phyloP scores from a whole-genome alignment of 139 green algal species.

The Chlamydomonas applanata region DNA sequence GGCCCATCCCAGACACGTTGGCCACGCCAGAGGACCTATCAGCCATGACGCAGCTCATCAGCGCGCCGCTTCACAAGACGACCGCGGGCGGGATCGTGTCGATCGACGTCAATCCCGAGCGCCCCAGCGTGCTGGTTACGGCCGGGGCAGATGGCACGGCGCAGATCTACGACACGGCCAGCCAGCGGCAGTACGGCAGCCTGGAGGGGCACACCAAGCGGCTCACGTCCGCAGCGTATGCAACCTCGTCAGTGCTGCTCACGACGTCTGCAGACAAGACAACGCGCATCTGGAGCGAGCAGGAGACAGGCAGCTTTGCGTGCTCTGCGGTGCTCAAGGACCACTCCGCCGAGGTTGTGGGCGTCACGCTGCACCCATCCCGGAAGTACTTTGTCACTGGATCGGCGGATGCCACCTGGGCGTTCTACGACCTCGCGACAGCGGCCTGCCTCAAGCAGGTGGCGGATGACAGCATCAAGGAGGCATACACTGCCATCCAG shows the following conservation, averaged over 20 bases:
- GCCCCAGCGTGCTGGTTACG: constrained; percentile 53
- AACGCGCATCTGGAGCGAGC: constrained; percentile 66
- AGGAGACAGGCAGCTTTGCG: constrained; percentile 30
- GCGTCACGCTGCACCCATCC: constrained; percentile 73
- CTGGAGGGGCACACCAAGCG: constrained; percentile 86
- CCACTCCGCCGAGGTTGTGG: constrained; percentile 46
- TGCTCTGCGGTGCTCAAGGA: constrained; percentile 39
- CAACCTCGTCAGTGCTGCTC: constrained; percentile 51
- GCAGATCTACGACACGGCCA: constrained; percentile 67
- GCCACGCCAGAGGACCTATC: constrained; percentile 69
- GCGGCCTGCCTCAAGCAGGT: constrained; percentile 71
- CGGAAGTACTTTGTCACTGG: constrained; percentile 83
- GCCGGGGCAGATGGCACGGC: constrained; percentile 73
- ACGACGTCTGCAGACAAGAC: constrained; percentile 79
- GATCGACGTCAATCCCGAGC: constrained; percentile 64
- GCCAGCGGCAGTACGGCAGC: constrained; percentile 42
- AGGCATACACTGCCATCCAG: constrained; percentile 40
- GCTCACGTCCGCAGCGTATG: constrained; percentile 44
- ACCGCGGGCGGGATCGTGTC: constrained; percentile 76
- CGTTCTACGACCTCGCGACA: constrained; percentile 77
- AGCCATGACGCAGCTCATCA: constrained; percentile 47
- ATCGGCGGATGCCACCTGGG: constrained; percentile 77
- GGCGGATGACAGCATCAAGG: not conserved
- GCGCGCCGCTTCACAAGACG: constrained; percentile 86
- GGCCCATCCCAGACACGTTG: constrained; percentile 56